Base-by-base conservation (phyloP, 768 basidiomycete species). In the Leccinum sublutescens region DNA sequence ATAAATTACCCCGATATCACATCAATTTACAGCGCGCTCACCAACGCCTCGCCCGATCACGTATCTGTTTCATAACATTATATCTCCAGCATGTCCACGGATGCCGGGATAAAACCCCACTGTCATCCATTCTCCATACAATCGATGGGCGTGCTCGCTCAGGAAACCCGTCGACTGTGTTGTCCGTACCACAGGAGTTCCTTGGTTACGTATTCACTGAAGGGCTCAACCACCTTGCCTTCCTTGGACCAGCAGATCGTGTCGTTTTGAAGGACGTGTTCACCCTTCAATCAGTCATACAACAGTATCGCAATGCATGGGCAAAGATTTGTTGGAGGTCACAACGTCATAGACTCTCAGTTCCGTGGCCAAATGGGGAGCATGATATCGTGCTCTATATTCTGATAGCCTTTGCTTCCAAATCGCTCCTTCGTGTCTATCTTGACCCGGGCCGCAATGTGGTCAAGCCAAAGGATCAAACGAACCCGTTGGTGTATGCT, bases 401-500 rank as follows among this genome's bases (percentile, higher is more conserved):
- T n/a, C 64, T 65, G 10, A 43, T 12, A 2, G 29, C 51, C 9
- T 62, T 56, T 23, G 49, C 23, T 43, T 48, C 64, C 10, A 34
- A 23, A 6, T 36, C 51, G 2, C 61, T 62, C 3, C 50, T 65
- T 12, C 43, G 25, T 10, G 49, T 45, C 2, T 60, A 54, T 23
- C 55, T 66, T 8, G 43, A 36, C 10, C 38, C 5, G 23, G 5
- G 9, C 1, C 31, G 10, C 10, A 50, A 19, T 1, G 2, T 48
- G 17, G 7, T 47, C n/a, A 15, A 34, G 15, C 17, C 40, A 19
- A 53, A 19, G 27, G 2, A 56, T 25, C 45, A 17, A 36, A 58
- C 54, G 14, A 63, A 63, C 17, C 62, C 62, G 2, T 38, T 63
- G 31, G 17, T 63, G 27, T 62, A 63, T 15, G 61, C 56, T 17